phyloP scores from a whole-genome alignment of 805 yeast species.

The Lipomyces anomalus region DNA sequence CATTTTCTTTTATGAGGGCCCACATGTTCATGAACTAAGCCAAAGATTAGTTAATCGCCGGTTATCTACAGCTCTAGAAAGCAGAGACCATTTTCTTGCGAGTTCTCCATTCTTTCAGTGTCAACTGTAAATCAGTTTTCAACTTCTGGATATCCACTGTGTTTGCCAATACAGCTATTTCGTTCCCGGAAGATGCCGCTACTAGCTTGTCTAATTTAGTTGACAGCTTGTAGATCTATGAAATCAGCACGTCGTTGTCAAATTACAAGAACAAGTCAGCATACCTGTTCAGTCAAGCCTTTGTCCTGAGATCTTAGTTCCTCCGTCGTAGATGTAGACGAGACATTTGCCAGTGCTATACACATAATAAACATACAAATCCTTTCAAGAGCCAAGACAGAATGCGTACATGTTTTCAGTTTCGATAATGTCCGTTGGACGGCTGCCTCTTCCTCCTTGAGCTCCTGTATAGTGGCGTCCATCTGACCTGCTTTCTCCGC shows the following conservation, averaged over 20 bases:
- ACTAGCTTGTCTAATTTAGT: no score
- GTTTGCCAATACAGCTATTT: no score
- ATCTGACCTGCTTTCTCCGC: no score
- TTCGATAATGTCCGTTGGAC: not conserved
- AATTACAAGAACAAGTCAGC: no score
- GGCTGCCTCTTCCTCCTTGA: constrained; percentile 6
- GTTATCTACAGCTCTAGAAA: not conserved
- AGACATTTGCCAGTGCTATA: constrained; percentile 8
- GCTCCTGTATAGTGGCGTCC: not conserved
- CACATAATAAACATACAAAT: not conserved
- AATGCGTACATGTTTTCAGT: not conserved
- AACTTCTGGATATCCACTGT: not conserved
- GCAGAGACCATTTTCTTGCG: constrained; percentile 14
- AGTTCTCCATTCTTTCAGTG: constrained; percentile 12
- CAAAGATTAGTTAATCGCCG: no score
- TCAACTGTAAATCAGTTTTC: constrained; percentile 2
- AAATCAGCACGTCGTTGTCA: no score
- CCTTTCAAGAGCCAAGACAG: not conserved
- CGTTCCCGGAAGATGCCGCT: no score
- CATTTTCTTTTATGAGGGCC: constrained; percentile 9
- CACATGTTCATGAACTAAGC: constrained; percentile 8
- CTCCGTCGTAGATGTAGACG: constrained; percentile 3
- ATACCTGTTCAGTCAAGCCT: constrained; percentile 8
- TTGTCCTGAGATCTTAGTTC: constrained; percentile 1
- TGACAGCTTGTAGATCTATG: no score